Conservation (phyloP, 257 asterid genomes). For the Fraxinus anomala region DNA sequence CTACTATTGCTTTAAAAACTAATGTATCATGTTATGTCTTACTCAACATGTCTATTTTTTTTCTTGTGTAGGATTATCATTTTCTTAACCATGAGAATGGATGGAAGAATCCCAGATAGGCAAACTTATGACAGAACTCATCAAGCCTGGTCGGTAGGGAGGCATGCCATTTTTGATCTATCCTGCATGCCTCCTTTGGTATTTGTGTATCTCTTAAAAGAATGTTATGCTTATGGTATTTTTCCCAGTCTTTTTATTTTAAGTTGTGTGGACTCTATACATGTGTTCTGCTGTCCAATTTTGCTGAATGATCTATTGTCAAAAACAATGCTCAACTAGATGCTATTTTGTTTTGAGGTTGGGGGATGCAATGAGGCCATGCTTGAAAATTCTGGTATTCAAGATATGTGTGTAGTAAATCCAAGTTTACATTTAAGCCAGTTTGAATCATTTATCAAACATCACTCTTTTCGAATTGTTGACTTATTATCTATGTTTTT, state of each 20-base stretch:
- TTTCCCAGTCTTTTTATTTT: conserved; percentile 19
- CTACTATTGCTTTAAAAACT: background rate
- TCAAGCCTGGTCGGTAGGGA: conserved; percentile 42
- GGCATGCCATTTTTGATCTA: conserved; percentile 75
- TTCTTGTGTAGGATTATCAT: conserved; percentile 38
- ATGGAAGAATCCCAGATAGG: conserved; percentile 30
- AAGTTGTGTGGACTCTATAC: conserved; percentile 4
- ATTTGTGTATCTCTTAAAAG: conserved; percentile 75
- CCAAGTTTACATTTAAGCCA: conserved; percentile 14
- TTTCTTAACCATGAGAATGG: conserved; percentile 46
- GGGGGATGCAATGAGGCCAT: conserved; percentile 11
- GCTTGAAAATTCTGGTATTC: conserved; percentile 1
- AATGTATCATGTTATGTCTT: background rate
- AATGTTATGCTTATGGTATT: conserved; percentile 71
- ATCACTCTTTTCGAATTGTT: background rate
- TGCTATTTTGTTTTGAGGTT: background rate
- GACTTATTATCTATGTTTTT: conserved; percentile 21
- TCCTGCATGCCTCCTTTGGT: conserved; percentile 81
- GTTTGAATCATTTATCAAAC: conserved; percentile 10
- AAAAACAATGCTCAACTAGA: conserved; percentile 3
- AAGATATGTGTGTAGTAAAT: conserved; percentile 10
- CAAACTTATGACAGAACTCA: conserved; percentile 28
- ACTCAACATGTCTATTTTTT: conserved; percentile 20
- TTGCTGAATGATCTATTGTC: background rate
- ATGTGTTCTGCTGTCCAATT: conserved; percentile 10